These are phyloP conservation scores for Neonectria ditissima DNA, from an alignment of 2,329 filamentous ascomycete genomes.

Conservation along the genomic window DNA sequence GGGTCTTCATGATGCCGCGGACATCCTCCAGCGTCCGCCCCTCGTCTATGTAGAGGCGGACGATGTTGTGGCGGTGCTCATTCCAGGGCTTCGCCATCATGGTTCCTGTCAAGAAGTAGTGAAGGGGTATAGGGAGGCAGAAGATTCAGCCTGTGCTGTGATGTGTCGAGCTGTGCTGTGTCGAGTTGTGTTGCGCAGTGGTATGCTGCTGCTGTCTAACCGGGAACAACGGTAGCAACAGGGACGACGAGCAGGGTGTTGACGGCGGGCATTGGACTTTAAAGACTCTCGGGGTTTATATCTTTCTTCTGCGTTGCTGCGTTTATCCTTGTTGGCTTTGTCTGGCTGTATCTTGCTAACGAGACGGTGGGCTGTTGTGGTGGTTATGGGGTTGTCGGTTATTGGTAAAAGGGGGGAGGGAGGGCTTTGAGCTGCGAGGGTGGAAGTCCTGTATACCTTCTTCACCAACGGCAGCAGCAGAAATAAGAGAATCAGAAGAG, in stretches of 20 bases:
- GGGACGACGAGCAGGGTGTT: slow-evolving; percentile 21
- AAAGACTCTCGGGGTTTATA: neutral
- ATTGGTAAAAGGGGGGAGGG: neutral
- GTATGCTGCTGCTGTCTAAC: slow-evolving; percentile 32
- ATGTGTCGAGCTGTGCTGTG: neutral
- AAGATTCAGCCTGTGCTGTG: neutral
- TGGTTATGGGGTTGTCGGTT: neutral
- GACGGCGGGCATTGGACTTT: slow-evolving; percentile 32
- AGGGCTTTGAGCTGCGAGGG: slow-evolving; percentile 3
- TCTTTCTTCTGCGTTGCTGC: neutral
- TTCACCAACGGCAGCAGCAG: slow-evolving; percentile 8
- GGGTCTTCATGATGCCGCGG: slow-evolving; percentile 52
- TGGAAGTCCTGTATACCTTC: slow-evolving; percentile 27
- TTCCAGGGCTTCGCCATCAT: slow-evolving; percentile 61
- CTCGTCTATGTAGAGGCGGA: slow-evolving; percentile 55
- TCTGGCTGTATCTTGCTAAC: neutral
- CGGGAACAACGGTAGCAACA: slow-evolving; percentile 37
- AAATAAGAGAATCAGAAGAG: neutral
- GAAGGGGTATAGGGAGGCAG: neutral
- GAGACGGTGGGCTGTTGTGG: neutral
- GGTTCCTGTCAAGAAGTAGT: slow-evolving; percentile 14
- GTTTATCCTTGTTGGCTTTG: neutral
- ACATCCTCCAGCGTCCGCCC: slow-evolving; percentile 56
- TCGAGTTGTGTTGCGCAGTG: slow-evolving; percentile 8
- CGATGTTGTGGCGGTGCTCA: slow-evolving; percentile 51